Conservation (phyloP, 2,329 filamentous ascomycete species). For the Alternaria incomplexa region DNA sequence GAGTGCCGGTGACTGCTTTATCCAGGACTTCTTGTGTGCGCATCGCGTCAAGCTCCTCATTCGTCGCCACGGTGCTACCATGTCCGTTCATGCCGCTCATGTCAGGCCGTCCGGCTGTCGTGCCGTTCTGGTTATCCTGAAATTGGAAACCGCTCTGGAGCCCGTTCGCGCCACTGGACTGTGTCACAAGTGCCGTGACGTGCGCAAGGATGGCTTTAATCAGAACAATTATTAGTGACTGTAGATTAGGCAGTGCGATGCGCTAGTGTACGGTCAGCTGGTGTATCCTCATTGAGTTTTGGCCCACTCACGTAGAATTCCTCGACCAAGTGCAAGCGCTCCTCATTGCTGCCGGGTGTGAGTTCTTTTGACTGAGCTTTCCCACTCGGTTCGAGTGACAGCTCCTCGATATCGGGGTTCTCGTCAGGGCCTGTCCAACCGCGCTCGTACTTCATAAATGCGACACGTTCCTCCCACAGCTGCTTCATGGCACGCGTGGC, state of each 20-base stretch:
- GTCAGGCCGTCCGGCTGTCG: constrained; percentile 36
- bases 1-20: constrained; percentile 88
- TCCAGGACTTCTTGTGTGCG: constrained; percentile 84
- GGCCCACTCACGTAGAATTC: constrained; percentile 76
- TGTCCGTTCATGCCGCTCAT: constrained; percentile 42
- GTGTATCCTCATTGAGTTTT: neutral
- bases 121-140: constrained; percentile 50
- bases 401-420: constrained; percentile 53
- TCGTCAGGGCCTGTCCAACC: constrained; percentile 73
- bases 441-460: constrained; percentile 88
- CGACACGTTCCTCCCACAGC: constrained; percentile 91
- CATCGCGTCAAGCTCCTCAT: constrained; percentile 80
- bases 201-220: constrained; percentile 87
- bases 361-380: constrained; percentile 37
- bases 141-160: constrained; percentile 57
- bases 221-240: constrained; percentile 91
- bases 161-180: constrained; percentile 57
- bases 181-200: constrained; percentile 80
- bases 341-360: constrained; percentile 60
- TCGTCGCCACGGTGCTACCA: constrained; percentile 37
- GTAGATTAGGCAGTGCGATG: constrained; percentile 80
- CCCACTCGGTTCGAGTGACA: constrained; percentile 46
- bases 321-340: constrained; percentile 76
- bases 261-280: constrained; percentile 59
- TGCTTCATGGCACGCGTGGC: constrained; percentile 92